phyloP scores from a whole-genome alignment of 192 early-diverging fungal species.

The Backusella tuberculispora region DNA sequence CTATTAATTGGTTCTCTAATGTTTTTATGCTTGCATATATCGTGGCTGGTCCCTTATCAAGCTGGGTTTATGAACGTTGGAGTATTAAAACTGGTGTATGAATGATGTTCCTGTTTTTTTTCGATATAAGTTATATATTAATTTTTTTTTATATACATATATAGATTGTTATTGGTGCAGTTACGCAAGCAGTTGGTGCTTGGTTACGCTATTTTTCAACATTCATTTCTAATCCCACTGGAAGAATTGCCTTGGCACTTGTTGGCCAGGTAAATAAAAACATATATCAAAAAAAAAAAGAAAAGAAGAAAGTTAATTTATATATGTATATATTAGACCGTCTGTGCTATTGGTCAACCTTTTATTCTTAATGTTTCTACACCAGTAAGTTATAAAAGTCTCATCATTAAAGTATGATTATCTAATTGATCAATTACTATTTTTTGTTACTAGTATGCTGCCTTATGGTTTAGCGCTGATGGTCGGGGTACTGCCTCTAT shows the following conservation, averaged over 20 bases:
- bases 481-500: conserved; percentile 55
- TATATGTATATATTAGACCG: conserved; percentile 26
- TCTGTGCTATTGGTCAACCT: conserved; percentile 54
- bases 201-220: conserved; percentile 50
- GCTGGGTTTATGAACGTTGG: conserved; percentile 48
- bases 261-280: conserved; percentile 47
- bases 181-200: conserved; percentile 47
- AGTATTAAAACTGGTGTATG: conserved; percentile 46
- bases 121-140: neutral
- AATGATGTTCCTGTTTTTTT: neutral
- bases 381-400: conserved; percentile 35
- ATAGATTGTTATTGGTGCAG: conserved; percentile 47
- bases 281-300: neutral
- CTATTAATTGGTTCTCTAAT: conserved; percentile 51
- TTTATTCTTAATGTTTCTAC: conserved; percentile 61
- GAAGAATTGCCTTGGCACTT: conserved; percentile 46
- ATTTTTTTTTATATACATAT: neutral
- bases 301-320: too few relatives aligned
- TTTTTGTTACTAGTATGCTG: conserved; percentile 46
- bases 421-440: neutral
- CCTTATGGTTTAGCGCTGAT: conserved; percentile 55
- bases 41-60: conserved; percentile 46
- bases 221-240: conserved; percentile 42
- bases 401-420: neutral
- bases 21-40: conserved; percentile 50